Evolutionary conservation across 2,329 filamentous ascomycete species (phyloP).

Genomic region (Exophiala calicioides): DNA sequence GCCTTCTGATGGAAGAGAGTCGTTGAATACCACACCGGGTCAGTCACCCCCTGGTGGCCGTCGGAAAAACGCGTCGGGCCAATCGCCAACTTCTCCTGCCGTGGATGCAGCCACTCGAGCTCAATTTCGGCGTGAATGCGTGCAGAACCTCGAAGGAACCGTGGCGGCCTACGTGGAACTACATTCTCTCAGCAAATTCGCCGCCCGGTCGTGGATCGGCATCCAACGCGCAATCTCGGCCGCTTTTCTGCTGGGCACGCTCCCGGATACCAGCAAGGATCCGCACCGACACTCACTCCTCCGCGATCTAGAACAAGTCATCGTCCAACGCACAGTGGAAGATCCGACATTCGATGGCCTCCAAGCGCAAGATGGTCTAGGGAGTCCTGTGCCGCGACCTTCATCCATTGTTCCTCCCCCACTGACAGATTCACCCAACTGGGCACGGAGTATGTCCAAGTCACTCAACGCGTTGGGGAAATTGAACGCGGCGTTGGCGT

Average conservation of each 20-base stretch:
- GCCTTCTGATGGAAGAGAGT: slow-evolving; percentile 42
- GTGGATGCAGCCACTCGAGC: slow-evolving; percentile 17
- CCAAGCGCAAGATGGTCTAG: slow-evolving; percentile 15
- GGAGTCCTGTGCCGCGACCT: slow-evolving; percentile 27
- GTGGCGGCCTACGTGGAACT: slow-evolving; percentile 64
- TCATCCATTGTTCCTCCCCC: slow-evolving; percentile 13
- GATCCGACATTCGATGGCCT: slow-evolving; percentile 27
- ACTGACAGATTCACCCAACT: slow-evolving; percentile 37
- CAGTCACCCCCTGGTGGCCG: slow-evolving; percentile 24
- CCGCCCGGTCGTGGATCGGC: slow-evolving; percentile 49
- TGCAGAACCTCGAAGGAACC: slow-evolving; percentile 56
- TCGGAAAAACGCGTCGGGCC: slow-evolving; percentile 17
- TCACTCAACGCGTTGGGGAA: slow-evolving; percentile 49
- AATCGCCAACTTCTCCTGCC: slow-evolving; percentile 14
- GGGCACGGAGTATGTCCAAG: slow-evolving; percentile 49
- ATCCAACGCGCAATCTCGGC: slow-evolving; percentile 51
- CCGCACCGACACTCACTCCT: slow-evolving; percentile 43
- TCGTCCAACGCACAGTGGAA: slow-evolving; percentile 43
- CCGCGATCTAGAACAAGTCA: slow-evolving; percentile 46
- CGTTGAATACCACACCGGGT: slow-evolving; percentile 15
- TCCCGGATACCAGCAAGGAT: slow-evolving; percentile 47
- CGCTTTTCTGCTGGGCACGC: slow-evolving; percentile 49
- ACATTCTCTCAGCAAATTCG: slow-evolving; percentile 44
- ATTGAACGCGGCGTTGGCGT: slow-evolving; percentile 43
- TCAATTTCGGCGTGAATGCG: slow-evolving; percentile 54